Base-by-base conservation (phyloP, 2,329 filamentous ascomycete species). In the Trichophyton mentagrophytes region DNA sequence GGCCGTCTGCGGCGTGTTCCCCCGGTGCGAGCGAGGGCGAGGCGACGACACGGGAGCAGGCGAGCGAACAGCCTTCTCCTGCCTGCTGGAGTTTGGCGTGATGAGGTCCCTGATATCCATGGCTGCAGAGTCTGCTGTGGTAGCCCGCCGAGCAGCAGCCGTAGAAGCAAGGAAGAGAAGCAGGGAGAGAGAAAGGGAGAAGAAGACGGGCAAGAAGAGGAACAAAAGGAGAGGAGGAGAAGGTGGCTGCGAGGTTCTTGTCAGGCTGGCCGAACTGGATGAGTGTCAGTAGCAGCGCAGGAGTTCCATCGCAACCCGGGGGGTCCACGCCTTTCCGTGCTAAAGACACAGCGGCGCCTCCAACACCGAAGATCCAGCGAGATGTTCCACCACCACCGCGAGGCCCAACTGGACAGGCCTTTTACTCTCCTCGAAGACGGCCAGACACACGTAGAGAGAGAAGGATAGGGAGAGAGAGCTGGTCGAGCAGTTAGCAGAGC, bases 41-140 rank as follows among this genome's bases (percentile, higher is more conserved):
- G 46, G 20, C 13, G 46, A 27, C 20, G 20, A 9, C 11, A 49
- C 46, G 15, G 25, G 27, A 9, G 15, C 15, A 15, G 49, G 30
- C 27, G 49, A 55, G n/a, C 22, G 30, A 33, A 27, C 13, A 36
- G 49, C 49, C 27, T 55, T 55, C 15, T 55, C 49, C 49, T 33
- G 49, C 17, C 49, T 57, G 20, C n/a, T 15, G 13, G 55, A 25
- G 55, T 36, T 25, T 20, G 33, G 55, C 7, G 36, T 57, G 55
- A 57, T 57, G 33, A 57, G 40, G 55, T 40, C 33, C 17, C 40
- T 57, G 33, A 57, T 57, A 33, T 57, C 55, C 55, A 57, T 57
- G 33, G 22, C 55, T 15, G 20, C 36, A 8, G 13, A 57, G n/a
- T 44, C 13, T 44, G 40, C n/a, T 17, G n/a, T 44, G 15, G 40